These are phyloP conservation scores for Pisolithus albus DNA, from an alignment of 768 basidiomycete genomes.

Conservation along the genomic window DNA sequence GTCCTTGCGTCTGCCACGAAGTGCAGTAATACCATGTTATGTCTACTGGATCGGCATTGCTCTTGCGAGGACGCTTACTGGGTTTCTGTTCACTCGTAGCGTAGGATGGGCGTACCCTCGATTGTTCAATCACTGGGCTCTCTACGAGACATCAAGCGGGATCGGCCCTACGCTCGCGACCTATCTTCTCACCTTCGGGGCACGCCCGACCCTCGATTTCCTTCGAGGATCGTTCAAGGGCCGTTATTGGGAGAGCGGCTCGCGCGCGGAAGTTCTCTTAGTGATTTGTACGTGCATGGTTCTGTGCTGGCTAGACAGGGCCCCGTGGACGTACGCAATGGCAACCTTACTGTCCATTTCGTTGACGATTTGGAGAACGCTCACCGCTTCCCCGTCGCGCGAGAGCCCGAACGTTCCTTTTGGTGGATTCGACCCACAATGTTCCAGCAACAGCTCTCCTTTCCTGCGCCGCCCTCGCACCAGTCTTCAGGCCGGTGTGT, in stretches of 20 bases:
- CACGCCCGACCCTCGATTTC: conserved; percentile 6
- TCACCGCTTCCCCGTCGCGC: background rate
- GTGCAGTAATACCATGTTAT: conserved; percentile 8
- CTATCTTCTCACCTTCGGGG: conserved; percentile 16
- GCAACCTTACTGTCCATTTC: conserved; percentile 22
- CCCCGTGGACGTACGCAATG: conserved; percentile 35
- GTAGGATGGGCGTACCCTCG: conserved; percentile 33
- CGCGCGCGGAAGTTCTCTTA: conserved; percentile 6
- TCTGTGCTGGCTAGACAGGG: conserved; percentile 25
- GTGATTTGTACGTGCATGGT: conserved; percentile 7
- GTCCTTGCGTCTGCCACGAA: conserved; percentile 7
- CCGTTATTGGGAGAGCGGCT: conserved; percentile 8
- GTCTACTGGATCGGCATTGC: conserved; percentile 19
- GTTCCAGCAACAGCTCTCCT: background rate
- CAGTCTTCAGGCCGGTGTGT: conserved; percentile 15
- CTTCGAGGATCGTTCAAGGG: conserved; percentile 6
- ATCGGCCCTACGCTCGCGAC: conserved; percentile 29
- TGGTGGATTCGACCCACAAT: background rate
- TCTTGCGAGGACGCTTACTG: conserved; percentile 11
- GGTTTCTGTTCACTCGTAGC: conserved; percentile 20
- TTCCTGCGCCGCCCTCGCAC: conserved; percentile 1
- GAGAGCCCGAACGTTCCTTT: conserved; percentile 1
- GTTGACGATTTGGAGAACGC: conserved; percentile 10
- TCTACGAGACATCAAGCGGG: conserved; percentile 33
- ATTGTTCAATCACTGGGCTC: conserved; percentile 34